These are phyloP conservation scores for Astrothelium subdiscretum DNA, from an alignment of 495 filamentous ascomycete species.

Conservation along the genomic window DNA sequence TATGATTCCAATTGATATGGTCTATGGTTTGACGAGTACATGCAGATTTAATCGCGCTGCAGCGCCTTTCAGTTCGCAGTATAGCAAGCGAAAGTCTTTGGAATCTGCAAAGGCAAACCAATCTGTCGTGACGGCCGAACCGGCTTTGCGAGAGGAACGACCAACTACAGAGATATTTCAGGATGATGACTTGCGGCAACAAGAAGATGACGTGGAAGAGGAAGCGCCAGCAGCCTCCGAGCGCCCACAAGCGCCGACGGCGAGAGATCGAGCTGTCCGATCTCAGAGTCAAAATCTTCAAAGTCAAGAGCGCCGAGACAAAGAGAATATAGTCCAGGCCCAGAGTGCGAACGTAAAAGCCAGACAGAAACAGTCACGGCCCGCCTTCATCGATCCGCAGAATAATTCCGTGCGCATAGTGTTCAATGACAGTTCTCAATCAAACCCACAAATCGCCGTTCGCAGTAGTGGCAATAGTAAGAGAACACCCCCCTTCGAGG, in stretches of 20 bases:
- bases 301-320: not conserved
- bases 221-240: slow-evolving; percentile 3
- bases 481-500: not conserved
- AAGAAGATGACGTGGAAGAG: slow-evolving; percentile 1
- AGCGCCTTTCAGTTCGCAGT: slow-evolving; percentile 2
- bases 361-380: slow-evolving; percentile 9
- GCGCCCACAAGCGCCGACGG: not conserved
- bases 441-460: slow-evolving; percentile 8
- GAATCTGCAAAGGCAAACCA: not conserved
- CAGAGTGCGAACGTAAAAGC: slow-evolving; percentile 19
- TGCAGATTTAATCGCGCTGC: slow-evolving; percentile 2
- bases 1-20: slow-evolving; percentile 4
- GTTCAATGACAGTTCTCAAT: slow-evolving; percentile 21
- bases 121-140: not conserved
- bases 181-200: not conserved
- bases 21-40: not conserved
- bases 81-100: not conserved
- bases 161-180: not conserved
- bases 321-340: slow-evolving; percentile 9
- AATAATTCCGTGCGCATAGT: slow-evolving; percentile 21
- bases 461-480: slow-evolving; percentile 11
- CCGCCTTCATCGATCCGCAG: slow-evolving; percentile 31
- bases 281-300: too few species aligned
- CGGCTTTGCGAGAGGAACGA: not conserved
- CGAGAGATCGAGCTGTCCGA: slow-evolving; percentile 5